Evolutionary conservation across 495 filamentous ascomycete genomes (phyloP).

Genomic region (Alectoria sarmentosa): DNA sequence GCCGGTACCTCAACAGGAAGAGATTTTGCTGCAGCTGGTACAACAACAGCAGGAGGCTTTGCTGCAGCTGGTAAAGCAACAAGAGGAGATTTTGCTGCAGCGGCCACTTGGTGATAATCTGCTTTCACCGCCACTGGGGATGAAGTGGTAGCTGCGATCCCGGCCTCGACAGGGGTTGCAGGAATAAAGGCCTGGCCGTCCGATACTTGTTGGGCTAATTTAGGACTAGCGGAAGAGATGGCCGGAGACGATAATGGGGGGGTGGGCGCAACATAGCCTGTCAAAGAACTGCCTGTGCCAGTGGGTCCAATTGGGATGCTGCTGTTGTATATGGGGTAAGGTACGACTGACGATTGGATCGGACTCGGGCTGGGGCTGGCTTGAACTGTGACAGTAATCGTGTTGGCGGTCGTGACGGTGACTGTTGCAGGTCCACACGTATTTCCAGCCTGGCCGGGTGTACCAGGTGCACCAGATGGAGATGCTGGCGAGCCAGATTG

Average conservation of each 20-base stretch:
- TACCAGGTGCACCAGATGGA: conserved; percentile 10
- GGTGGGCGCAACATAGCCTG: neutral
- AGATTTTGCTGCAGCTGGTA: no score
- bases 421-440: conserved; percentile 28
- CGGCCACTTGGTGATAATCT: conserved; percentile 1
- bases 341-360: neutral
- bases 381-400: conserved; percentile 26
- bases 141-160: conserved; percentile 1
- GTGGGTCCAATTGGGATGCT: conserved; percentile 11
- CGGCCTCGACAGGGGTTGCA: neutral
- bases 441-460: conserved; percentile 9
- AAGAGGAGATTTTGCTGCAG: neutral
- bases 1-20: neutral
- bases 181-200: neutral
- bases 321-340: conserved; percentile 11
- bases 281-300: neutral
- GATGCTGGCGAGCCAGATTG: conserved; percentile 14
- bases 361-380: conserved; percentile 6
- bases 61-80: neutral
- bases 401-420: conserved; percentile 25
- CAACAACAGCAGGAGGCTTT: neutral
- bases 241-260: conserved; percentile 1
- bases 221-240: neutral
- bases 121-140: conserved; percentile 6
- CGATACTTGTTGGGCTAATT: neutral